These are phyloP conservation scores for Penicillium ucsense DNA, from an alignment of 495 filamentous ascomycete genomes.

Conservation along the genomic window DNA sequence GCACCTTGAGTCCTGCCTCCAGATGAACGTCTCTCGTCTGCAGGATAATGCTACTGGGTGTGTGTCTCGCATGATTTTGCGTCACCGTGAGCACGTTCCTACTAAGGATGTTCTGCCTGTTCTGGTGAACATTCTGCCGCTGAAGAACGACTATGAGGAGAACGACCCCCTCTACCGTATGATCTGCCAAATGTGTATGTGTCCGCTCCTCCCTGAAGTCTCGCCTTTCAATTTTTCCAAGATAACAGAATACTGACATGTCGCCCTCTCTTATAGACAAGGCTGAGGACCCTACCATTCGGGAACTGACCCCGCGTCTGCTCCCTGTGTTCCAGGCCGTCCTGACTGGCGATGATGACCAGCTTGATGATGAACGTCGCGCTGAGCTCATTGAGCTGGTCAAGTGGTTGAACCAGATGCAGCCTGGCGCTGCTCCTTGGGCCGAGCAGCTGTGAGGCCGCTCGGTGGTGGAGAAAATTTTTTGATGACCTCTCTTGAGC, in stretches of 20 bases:
- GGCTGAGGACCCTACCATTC: constrained; percentile 59
- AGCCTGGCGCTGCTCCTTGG: constrained; percentile 35
- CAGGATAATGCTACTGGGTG: constrained; percentile 94
- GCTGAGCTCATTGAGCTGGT: constrained; percentile 59
- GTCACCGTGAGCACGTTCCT: constrained; percentile 68
- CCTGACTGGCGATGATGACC: constrained; percentile 66
- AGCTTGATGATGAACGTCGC: constrained; percentile 75
- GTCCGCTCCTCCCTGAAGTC: too few relatives aligned
- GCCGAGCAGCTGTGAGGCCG: constrained; percentile 32
- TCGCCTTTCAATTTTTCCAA: neutral
- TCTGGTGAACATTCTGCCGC: constrained; percentile 67
- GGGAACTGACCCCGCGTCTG: constrained; percentile 65
- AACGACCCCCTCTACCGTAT: constrained; percentile 86
- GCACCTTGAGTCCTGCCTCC: constrained; percentile 77
- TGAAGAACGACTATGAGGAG: constrained; percentile 94
- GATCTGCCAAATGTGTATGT: constrained; percentile 62
- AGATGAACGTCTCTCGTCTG: constrained; percentile 62
- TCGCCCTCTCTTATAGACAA: constrained; percentile 37
- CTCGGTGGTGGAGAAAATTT: constrained; percentile 3
- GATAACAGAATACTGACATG: neutral
- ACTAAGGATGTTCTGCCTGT: constrained; percentile 71
- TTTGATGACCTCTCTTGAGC: constrained; percentile 18
- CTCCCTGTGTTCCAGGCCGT: constrained; percentile 75
- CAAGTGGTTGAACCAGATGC: constrained; percentile 54
- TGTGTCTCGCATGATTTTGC: constrained; percentile 81